Evolutionary conservation across 306 rosid genomes (phyloP).

Genomic region (Rosa persica): DNA sequence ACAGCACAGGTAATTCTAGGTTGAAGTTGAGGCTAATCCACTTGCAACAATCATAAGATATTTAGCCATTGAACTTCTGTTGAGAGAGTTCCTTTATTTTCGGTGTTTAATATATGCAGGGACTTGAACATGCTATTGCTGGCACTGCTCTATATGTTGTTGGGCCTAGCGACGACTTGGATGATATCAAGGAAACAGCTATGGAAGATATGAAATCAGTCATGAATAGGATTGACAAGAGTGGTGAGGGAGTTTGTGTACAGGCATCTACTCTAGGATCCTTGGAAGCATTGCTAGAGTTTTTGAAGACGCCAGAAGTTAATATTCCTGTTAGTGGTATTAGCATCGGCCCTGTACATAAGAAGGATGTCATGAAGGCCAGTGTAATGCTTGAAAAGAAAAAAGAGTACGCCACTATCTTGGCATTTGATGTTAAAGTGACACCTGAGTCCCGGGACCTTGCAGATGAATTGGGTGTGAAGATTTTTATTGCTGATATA

Average conservation of each 20-base stretch:
- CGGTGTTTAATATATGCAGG: constrained; percentile 42
- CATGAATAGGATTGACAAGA: constrained; percentile 83
- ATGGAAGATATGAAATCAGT: constrained; percentile 87
- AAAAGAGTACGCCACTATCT: constrained; percentile 71
- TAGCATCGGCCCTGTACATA: constrained; percentile 94
- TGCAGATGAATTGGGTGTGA: constrained; percentile 83
- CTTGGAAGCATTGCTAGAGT: constrained; percentile 91
- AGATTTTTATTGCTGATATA: constrained; percentile 83
- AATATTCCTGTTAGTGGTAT: constrained; percentile 93
- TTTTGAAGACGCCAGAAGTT: constrained; percentile 83
- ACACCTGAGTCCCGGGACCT: constrained; percentile 90
- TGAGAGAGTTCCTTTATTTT: not conserved
- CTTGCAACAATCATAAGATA: not conserved
- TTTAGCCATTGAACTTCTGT: not conserved
- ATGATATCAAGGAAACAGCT: constrained; percentile 63
- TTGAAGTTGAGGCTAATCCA: constrained; percentile 16
- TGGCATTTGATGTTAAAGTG: constrained; percentile 99
- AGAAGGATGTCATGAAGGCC: constrained; percentile 97
- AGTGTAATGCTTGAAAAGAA: constrained; percentile 96
- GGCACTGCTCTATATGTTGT: constrained; percentile 88
- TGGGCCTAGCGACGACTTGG: constrained; percentile 81
- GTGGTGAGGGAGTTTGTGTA: constrained; percentile 97
- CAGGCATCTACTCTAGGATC: constrained; percentile 97
- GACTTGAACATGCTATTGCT: constrained; percentile 96
- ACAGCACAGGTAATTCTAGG: constrained; percentile 76